Evolutionary conservation across 2,329 filamentous ascomycete genomes (phyloP), one percentile per base, ranked within the genome.

Genomic region (Periconia digitata): DNA sequence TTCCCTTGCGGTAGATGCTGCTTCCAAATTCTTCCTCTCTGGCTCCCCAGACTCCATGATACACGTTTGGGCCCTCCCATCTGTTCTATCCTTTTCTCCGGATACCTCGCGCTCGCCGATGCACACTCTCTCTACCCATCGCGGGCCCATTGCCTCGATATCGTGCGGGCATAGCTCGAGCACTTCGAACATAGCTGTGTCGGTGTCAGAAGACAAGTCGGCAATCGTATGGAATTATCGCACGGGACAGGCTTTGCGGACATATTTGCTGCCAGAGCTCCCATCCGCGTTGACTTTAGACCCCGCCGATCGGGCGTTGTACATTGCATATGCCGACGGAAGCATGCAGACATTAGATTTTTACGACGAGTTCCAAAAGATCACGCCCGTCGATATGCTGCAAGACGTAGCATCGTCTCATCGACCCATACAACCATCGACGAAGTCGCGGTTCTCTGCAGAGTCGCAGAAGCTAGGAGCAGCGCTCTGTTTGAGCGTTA

Each of bases 171-270:
- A 89, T 63, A 86, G 87, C 64, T 76, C 80, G 50, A 86, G 84
- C 66, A 83, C 85, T 60, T 87, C 87, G 49, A 92, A 89, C 69
- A 85, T 97, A 51, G 92, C 88, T 50, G 81, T 96, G 17, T 95
- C 92, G 3, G 84, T 86, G 6, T 90, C 90, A 56, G 85, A 83
- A 60, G 94, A 97, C 74, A 92, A 89, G 72, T 94, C 90, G 7
- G 90, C 90, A 59, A 86, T 96, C 62, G 79, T 95, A 51, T 99
- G 94, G 94, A 92, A 97, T 72, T 95, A 95, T 67, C 84, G 85
- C 53, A 89, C 84, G 0, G 90, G 90, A 34, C 82, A 84, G 51
- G 78, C 87, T 10, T 75, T 97, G 48, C 84, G 92, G 37, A 97
- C 91, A 3, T 84, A 95, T 55, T 79, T 97, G 35, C 83, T 97